phyloP scores from a whole-genome alignment of 352 stramenopile genomes.

The Globisporangium cylindrosporum region DNA sequence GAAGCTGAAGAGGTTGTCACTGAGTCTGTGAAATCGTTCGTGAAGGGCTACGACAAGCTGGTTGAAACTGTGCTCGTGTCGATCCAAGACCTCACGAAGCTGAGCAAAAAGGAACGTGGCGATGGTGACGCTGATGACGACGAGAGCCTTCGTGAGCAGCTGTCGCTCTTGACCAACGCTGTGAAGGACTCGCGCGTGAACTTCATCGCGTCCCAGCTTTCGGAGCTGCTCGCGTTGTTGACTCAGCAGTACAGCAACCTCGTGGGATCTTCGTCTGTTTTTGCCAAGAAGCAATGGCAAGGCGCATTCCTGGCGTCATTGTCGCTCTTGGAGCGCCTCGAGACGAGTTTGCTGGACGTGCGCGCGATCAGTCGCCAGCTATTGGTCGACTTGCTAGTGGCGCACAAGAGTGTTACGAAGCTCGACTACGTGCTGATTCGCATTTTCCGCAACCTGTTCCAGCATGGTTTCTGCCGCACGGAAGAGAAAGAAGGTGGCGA shows the following conservation, averaged over 20 bases:
- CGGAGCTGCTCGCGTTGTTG: slow-evolving; percentile 42
- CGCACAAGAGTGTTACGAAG: slow-evolving; percentile 93
- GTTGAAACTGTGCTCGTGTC: slow-evolving; percentile 75
- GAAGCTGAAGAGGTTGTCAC: slow-evolving; percentile 11
- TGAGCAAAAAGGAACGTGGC: slow-evolving; percentile 24
- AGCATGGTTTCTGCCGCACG: slow-evolving; percentile 94
- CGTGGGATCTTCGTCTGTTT: slow-evolving; percentile 19
- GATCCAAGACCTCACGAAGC: slow-evolving; percentile 78
- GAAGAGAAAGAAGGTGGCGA: slow-evolving; percentile 90
- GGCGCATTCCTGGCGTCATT: slow-evolving; percentile 42
- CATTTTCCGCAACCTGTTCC: slow-evolving; percentile 95
- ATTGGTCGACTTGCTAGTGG: slow-evolving; percentile 72
- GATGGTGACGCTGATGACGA: slow-evolving; percentile 22
- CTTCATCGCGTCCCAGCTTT: slow-evolving; percentile 60
- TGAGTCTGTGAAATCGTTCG: slow-evolving; percentile 41
- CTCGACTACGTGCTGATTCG: slow-evolving; percentile 94
- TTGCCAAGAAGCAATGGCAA: slow-evolving; percentile 21
- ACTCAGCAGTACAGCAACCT: slow-evolving; percentile 46
- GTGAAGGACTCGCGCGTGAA: slow-evolving; percentile 77
- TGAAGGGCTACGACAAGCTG: slow-evolving; percentile 58
- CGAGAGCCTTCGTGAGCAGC: slow-evolving; percentile 43
- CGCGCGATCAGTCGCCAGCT: slow-evolving; percentile 79
- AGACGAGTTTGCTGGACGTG: slow-evolving; percentile 60
- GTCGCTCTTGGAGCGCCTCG: slow-evolving; percentile 51
- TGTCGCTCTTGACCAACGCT: slow-evolving; percentile 40